Conservation (phyloP, 768 basidiomycete species). For the Tricholoma bakamatsutake region DNA sequence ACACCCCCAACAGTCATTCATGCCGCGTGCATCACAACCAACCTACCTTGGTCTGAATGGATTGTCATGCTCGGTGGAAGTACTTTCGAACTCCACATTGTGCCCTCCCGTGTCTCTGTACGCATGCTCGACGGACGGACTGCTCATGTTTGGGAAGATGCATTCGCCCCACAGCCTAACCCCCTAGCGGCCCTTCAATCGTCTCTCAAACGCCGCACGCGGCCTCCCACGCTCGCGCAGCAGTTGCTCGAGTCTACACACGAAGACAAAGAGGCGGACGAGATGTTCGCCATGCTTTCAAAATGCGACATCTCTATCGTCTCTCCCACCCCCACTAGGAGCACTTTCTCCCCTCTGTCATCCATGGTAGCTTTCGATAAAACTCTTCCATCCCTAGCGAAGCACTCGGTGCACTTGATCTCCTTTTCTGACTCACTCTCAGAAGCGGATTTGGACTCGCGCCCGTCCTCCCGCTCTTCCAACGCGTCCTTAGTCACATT, state of each 20-base stretch:
- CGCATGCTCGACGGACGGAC: constrained; percentile 20
- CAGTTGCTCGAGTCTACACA: constrained; percentile 26
- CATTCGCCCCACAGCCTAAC: constrained; percentile 10
- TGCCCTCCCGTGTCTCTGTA: constrained; percentile 21
- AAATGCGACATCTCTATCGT: constrained; percentile 19
- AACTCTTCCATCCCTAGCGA: neutral
- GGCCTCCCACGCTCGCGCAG: constrained; percentile 27
- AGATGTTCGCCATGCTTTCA: constrained; percentile 32
- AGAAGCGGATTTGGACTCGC: constrained; percentile 25
- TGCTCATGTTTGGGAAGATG: constrained; percentile 24
- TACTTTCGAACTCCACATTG: constrained; percentile 30
- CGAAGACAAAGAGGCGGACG: constrained; percentile 26
- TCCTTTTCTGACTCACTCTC: constrained; percentile 13
- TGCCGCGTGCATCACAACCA: constrained; percentile 28
- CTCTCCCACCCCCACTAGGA: constrained; percentile 30
- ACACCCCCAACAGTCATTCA: constrained; percentile 33
- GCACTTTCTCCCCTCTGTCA: constrained; percentile 14
- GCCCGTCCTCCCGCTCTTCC: constrained; percentile 37
- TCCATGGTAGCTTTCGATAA: constrained; percentile 3
- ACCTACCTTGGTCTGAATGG: constrained; percentile 32
- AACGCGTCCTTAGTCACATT: constrained; percentile 23
- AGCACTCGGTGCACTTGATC: constrained; percentile 5
- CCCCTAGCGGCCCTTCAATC: constrained; percentile 17
- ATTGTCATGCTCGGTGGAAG: constrained; percentile 27
- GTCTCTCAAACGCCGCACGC: constrained; percentile 13